phyloP scores from a whole-genome alignment of 1,139 yeast species.

The Geotrichum aggregatum region DNA sequence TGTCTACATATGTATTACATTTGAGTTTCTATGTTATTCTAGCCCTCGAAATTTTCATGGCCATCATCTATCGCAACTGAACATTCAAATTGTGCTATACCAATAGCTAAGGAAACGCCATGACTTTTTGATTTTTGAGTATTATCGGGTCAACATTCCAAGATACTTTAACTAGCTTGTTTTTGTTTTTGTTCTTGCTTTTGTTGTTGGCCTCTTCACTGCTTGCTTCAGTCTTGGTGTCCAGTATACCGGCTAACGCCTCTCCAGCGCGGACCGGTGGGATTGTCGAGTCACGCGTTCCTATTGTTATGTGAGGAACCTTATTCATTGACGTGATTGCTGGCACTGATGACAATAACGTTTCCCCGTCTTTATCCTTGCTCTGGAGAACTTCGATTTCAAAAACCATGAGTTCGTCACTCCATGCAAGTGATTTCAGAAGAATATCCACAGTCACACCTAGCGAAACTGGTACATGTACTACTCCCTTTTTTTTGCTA shows the following conservation, averaged over 20 bases:
- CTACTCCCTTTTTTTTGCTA: background rate
- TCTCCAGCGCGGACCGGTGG: constrained; percentile 19
- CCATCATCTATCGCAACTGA: no score
- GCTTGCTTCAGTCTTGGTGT: no score
- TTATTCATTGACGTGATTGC: constrained; percentile 3
- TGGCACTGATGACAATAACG: background rate
- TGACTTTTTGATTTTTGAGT: constrained; percentile 9
- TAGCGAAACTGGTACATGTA: constrained; percentile 1
- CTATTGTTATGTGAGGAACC: constrained; percentile 20
- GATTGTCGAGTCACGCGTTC: constrained; percentile 14
- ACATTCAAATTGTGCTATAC: no score
- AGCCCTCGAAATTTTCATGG: no score
- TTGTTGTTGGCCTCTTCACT: no score
- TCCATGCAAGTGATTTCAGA: constrained; percentile 49
- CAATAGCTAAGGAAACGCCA: background rate
- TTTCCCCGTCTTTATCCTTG: background rate
- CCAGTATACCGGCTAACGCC: background rate
- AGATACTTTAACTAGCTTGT: constrained; percentile 1
- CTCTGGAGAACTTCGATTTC: constrained; percentile 44
- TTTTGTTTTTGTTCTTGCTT: background rate
- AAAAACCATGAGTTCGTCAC: constrained; percentile 54
- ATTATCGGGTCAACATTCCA: constrained; percentile 22
- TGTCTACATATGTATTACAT: no score
- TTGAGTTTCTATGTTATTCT: no score
- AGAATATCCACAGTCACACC: constrained; percentile 41